Base-by-base conservation (phyloP, 1,284 basidiomycete genomes). In the Golubevia sp. region DNA sequence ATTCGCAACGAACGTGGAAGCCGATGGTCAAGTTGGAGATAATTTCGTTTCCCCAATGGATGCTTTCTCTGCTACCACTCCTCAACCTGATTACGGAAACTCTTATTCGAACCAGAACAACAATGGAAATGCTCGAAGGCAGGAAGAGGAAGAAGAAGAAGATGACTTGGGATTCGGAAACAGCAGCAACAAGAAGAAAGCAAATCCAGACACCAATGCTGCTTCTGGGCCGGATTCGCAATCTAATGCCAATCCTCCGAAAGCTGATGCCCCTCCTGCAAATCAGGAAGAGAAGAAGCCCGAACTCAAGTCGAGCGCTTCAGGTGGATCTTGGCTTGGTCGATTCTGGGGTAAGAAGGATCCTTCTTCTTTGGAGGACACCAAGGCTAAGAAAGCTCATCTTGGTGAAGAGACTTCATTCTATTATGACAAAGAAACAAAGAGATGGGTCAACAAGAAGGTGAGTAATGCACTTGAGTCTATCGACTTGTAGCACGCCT, bases 371-470 rank as follows among this genome's bases (percentile, higher is more conserved):
- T 70, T 69, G 18, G 61, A 65, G n/a, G 67, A 73, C 21, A 57
- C 65, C 34, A 84, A 83, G 34, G 77, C 84, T 0, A 72, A 73
- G 57, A 73, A 76, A 56, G 97, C 96, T 18, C 98, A 93, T 73
- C 88, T 99, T 23, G 97, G 97, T 20, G 93, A 99, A 76, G 90
- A 96, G 79, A 93, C 88, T 30, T 87, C 90, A 53, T 96, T 99
- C 86, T 92, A 94, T 73, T 99, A 92, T 83, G 97, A 99, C 84
- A 90, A 92, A 75, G 94, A 97, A 23, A 88, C 91, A 67, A 97
- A 97, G 85, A 89, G 91, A 67, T 99, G 97, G 97, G 91, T 99
- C 21, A 95, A 97, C 84, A 95, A 92, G 85, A 94, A 92, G 85
- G 93, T 92, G 71, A 82, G 87, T 77, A n/a, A n/a, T n/a, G n/a